Evolutionary conservation across 495 filamentous ascomycete species (phyloP).

Genomic region (Penicillium salamii): DNA sequence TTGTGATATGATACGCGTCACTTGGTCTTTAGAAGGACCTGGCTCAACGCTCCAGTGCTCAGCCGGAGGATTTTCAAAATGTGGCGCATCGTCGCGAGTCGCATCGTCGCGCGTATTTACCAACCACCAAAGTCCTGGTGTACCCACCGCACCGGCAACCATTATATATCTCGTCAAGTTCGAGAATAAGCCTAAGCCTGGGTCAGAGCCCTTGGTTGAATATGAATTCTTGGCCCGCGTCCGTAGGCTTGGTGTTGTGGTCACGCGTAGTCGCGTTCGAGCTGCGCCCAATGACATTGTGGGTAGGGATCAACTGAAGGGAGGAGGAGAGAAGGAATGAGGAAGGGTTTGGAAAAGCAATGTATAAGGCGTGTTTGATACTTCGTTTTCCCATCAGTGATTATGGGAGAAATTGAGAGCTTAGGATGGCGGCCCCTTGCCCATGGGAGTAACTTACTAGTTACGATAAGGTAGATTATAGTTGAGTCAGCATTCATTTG

Average conservation of each 20-base stretch:
- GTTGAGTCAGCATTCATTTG: no score
- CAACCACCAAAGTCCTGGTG: no score
- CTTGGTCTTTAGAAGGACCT: no score
- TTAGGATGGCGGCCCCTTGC: neutral
- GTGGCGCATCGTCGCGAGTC: no score
- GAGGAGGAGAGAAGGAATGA: neutral
- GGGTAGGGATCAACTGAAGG: neutral
- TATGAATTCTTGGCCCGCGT: neutral
- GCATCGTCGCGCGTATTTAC: no score
- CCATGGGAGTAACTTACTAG: no score
- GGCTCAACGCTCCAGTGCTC: no score
- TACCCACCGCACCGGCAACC: neutral
- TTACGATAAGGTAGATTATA: no score
- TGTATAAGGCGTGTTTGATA: neutral
- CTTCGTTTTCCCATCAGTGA: neutral
- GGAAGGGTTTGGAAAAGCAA: neutral
- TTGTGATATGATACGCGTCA: no score
- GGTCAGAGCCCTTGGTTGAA: neutral
- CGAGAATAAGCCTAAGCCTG: neutral
- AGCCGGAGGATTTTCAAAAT: no score
- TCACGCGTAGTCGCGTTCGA: neutral
- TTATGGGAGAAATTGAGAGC: neutral
- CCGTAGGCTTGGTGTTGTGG: neutral
- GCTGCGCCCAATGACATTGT: neutral
- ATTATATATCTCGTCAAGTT: neutral